Percentiles rank a stretch among this genome's conserved stretches.
These are phyloP conservation scores for Kondoa malvinella DNA, from an alignment of 768 basidiomycete species.

Conservation along the genomic window DNA sequence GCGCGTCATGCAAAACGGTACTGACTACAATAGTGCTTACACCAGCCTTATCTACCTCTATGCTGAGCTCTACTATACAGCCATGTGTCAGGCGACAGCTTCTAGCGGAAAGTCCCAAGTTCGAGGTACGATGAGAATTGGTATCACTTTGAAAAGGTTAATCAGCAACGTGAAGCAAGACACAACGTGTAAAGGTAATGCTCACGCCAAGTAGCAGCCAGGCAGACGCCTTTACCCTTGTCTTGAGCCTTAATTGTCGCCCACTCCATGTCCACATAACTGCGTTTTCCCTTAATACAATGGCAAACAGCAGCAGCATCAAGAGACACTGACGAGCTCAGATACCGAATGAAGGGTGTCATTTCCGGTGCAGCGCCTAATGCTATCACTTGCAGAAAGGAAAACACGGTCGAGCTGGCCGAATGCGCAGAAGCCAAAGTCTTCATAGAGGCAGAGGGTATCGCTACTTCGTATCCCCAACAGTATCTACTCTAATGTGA, in stretches of 20 bases:
- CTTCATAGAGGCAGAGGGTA: neutral
- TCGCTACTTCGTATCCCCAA: neutral
- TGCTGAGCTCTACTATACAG: too few species aligned
- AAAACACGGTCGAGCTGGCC: neutral
- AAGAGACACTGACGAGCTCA: neutral
- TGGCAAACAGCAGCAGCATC: neutral
- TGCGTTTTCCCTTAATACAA: neutral
- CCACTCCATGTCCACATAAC: neutral
- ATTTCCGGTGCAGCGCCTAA: neutral
- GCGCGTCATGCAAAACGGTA: too few species aligned
- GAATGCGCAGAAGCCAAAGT: neutral
- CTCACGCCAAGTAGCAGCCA: neutral
- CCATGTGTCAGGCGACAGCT: too few species aligned
- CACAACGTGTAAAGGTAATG: neutral
- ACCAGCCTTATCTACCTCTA: too few species aligned
- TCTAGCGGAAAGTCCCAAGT: neutral
- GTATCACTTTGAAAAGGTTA: neutral
- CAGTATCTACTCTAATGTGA: neutral
- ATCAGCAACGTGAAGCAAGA: neutral
- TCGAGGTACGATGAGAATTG: neutral
- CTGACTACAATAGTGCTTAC: too few species aligned
- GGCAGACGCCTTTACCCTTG: neutral
- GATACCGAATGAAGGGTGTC: neutral
- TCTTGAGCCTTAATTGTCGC: neutral
- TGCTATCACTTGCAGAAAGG: neutral